A percentile compares a stretch with the other conserved stretches of the same genome.
These are phyloP conservation scores for Ganoderma sp. DNA, from an alignment of 1,284 basidiomycete genomes.

Conservation along the genomic window DNA sequence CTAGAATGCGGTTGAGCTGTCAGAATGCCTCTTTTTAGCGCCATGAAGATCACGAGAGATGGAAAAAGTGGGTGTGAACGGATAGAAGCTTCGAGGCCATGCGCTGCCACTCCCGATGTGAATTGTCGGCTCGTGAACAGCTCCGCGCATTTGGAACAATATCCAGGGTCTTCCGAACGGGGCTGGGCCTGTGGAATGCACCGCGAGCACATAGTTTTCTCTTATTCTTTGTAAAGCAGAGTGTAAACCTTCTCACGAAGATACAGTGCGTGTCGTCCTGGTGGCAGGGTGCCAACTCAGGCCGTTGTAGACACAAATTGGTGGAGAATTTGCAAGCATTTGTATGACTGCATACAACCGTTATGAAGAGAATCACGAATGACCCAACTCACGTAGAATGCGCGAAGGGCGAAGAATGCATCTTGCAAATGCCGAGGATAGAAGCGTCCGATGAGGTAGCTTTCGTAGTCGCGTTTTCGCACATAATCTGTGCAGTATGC, in stretches of 20 bases:
- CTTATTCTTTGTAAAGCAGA: background rate
- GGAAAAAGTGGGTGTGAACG: background rate
- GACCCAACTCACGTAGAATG: conserved; percentile 82
- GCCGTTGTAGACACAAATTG: background rate
- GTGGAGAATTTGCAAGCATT: background rate
- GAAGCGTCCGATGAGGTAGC: conserved; percentile 78
- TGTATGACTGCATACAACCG: background rate
- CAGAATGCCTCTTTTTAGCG: conserved; percentile 48
- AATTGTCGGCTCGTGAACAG: background rate
- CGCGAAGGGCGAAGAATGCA: conserved; percentile 83
- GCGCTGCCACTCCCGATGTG: background rate
- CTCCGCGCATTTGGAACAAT: background rate
- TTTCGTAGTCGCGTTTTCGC: conserved; percentile 81
- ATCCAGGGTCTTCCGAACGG: background rate
- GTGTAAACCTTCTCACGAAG: conserved; percentile 5
- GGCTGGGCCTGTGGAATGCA: background rate
- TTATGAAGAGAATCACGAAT: conserved; percentile 37
- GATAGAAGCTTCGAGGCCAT: background rate
- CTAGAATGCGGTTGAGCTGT: conserved; percentile 46
- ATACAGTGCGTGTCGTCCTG: background rate
- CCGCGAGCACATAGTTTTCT: background rate
- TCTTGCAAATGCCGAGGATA: conserved; percentile 71
- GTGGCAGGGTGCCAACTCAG: background rate
- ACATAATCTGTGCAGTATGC: conserved; percentile 74
- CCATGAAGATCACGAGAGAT: conserved; percentile 1